A percentile compares a stretch with the other conserved stretches of the same genome.
These are phyloP conservation scores for Kodamaea hsintzibuensis DNA, from an alignment of 805 yeast species.

Conservation along the genomic window DNA sequence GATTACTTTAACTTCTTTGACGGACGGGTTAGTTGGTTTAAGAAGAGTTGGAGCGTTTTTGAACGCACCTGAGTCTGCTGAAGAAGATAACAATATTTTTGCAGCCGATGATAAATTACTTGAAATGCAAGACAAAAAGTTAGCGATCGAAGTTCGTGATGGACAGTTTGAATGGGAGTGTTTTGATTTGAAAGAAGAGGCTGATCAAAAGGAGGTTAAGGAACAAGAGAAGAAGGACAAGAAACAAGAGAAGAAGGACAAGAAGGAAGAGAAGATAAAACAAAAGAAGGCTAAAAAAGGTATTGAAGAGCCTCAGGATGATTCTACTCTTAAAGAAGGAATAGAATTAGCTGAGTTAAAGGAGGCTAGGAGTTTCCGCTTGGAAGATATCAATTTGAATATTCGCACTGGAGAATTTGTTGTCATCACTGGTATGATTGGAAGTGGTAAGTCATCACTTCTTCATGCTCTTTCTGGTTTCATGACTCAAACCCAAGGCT, in stretches of 20 bases:
- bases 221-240: constrained; percentile 6
- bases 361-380: constrained; percentile 6
- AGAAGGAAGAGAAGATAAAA: constrained; percentile 20
- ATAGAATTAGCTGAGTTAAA: too few relatives aligned
- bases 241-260: constrained; percentile 10
- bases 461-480: constrained; percentile 70
- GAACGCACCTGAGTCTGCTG: constrained; percentile 41
- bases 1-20: constrained; percentile 63
- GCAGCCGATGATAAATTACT: constrained; percentile 23
- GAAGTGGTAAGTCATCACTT: constrained; percentile 78
- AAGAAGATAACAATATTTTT: constrained; percentile 28
- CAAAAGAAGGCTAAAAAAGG: constrained; percentile 13
- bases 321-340: constrained; percentile 1
- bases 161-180: constrained; percentile 71
- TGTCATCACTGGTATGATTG: constrained; percentile 77
- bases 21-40: constrained; percentile 67
- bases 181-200: constrained; percentile 19
- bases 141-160: constrained; percentile 50
- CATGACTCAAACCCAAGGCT: constrained; percentile 59
- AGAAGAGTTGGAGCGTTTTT: constrained; percentile 56
- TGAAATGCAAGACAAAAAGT: constrained; percentile 26
- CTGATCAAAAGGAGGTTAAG: constrained; percentile 11
- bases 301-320: not conserved
- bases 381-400: constrained; percentile 50
- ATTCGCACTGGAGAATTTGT: constrained; percentile 68